Percentiles rank a stretch among this genome's conserved stretches.
These are phyloP conservation scores for Hamamelis virginiana DNA, from an alignment of 164 flowering plant genomes.

Conservation along the genomic window DNA sequence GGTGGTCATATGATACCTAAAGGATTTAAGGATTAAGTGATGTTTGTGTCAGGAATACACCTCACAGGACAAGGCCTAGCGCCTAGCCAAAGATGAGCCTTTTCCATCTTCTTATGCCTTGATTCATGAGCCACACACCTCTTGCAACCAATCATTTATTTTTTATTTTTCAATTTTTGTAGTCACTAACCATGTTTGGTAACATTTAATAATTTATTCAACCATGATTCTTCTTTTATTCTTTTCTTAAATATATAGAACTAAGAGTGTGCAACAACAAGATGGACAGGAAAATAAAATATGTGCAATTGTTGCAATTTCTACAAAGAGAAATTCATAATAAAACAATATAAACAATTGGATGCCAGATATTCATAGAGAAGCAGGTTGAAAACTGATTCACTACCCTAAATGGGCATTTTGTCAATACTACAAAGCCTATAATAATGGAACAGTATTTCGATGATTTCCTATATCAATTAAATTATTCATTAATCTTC, in stretches of 20 bases:
- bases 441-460: too few relatives aligned
- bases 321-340: not conserved
- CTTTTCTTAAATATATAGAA: not conserved
- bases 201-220: too few relatives aligned
- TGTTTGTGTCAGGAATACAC: too few relatives aligned
- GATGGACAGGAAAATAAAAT: not conserved
- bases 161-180: too few relatives aligned
- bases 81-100: too few relatives aligned
- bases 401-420: not conserved
- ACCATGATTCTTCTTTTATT: not conserved
- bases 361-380: not conserved
- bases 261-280: not conserved
- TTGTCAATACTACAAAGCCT: not conserved
- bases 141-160: too few relatives aligned
- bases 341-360: not conserved
- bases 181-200: too few relatives aligned
- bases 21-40: too few relatives aligned
- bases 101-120: too few relatives aligned
- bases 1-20: too few relatives aligned
- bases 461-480: not conserved
- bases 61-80: too few relatives aligned
- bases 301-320: not conserved
- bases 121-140: too few relatives aligned
- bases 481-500: not conserved
- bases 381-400: not conserved